These are phyloP conservation scores for Ormosia semicastrata DNA, from an alignment of 306 rosid genomes.

Conservation along the genomic window DNA sequence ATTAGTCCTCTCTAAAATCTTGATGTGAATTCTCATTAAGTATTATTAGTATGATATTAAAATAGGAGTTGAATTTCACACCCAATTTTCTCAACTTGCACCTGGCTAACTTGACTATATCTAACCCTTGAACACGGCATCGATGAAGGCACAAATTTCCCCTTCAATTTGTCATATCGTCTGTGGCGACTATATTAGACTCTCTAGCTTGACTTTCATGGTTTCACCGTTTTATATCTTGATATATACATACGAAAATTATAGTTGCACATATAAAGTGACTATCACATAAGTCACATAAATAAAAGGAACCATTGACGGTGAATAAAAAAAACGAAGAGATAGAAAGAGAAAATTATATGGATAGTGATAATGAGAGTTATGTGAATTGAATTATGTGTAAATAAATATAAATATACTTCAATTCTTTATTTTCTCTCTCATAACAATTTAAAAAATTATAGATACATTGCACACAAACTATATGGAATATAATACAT, in stretches of 20 bases:
- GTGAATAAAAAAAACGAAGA: no score
- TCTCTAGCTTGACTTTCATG: conserved; percentile 14
- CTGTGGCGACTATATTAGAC: background rate
- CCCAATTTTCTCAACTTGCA: background rate
- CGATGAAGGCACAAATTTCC: conserved; percentile 21
- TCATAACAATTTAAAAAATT: background rate
- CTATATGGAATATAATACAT: background rate
- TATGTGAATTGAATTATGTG: background rate
- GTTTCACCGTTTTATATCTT: no score
- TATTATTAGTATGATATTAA: background rate
- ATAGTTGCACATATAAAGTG: no score
- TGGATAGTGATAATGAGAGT: no score
- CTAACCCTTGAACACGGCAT: conserved; percentile 37
- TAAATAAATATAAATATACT: background rate
- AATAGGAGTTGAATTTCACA: conserved; percentile 8
- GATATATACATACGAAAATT: no score
- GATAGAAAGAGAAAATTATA: background rate
- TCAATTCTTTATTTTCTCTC: background rate
- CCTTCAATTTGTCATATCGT: conserved; percentile 17
- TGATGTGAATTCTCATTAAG: background rate
- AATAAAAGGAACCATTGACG: no score
- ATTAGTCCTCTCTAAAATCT: background rate
- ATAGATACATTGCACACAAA: conserved; percentile 13
- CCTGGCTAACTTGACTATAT: conserved; percentile 2
- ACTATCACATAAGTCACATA: no score